Conservation (phyloP, 2,329 filamentous ascomycete species). For the Clonostachys solani region DNA sequence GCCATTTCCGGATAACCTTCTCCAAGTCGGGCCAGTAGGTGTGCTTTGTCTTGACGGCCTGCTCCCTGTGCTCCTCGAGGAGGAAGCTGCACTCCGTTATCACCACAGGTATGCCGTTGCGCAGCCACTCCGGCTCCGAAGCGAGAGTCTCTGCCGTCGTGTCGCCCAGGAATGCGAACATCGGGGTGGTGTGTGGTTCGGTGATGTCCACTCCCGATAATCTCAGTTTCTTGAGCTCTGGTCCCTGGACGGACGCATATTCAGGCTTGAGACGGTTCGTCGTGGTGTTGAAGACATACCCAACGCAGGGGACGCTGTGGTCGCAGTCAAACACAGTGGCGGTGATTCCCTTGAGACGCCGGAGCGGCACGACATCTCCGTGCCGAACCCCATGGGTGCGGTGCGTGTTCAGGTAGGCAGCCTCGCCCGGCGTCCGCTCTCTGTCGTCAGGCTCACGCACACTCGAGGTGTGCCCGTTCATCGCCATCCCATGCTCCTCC, state of each 20-base stretch:
- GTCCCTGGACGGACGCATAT: slow-evolving; percentile 25
- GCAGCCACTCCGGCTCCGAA: slow-evolving; percentile 31
- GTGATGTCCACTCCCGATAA: slow-evolving; percentile 32
- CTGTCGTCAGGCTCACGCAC: background rate
- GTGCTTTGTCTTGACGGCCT: slow-evolving; percentile 41
- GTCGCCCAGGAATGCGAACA: slow-evolving; percentile 45
- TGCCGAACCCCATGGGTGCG: slow-evolving; percentile 26
- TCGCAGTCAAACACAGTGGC: slow-evolving; percentile 39
- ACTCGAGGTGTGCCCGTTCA: background rate
- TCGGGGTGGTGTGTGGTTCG: slow-evolving; percentile 25
- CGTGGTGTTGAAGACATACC: slow-evolving; percentile 37
- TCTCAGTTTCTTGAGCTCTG: slow-evolving; percentile 30
- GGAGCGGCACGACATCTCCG: slow-evolving; percentile 28
- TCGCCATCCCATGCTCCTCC: slow-evolving; percentile 1
- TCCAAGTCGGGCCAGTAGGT: slow-evolving; percentile 42
- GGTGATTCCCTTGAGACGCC: slow-evolving; percentile 25
- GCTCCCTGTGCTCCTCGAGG: slow-evolving; percentile 31
- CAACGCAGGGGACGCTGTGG: slow-evolving; percentile 41
- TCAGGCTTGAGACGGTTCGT: slow-evolving; percentile 31
- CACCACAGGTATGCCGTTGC: slow-evolving; percentile 31
- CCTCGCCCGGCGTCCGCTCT: slow-evolving; percentile 5
- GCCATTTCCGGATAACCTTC: slow-evolving; percentile 34
- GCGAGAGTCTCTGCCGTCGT: slow-evolving; percentile 34
- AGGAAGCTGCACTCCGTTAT: slow-evolving; percentile 47
- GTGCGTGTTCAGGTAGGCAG: slow-evolving; percentile 28